Base-by-base conservation (phyloP, 2,329 filamentous ascomycete genomes). In the Xylariaceae sp. region DNA sequence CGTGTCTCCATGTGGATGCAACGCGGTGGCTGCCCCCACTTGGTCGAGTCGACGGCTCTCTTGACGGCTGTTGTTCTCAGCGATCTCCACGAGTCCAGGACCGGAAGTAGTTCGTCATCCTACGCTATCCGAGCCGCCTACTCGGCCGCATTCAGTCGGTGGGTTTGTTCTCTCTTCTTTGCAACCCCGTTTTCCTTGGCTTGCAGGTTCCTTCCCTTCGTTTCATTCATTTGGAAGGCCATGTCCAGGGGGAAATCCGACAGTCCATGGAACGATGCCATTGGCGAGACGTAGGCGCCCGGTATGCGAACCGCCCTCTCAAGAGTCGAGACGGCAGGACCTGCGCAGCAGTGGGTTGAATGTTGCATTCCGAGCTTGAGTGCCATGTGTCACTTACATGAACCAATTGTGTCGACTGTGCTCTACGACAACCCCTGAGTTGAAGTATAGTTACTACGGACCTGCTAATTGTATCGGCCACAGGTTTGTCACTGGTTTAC, bases 401-500 rank as follows among this genome's bases (percentile, higher is more conserved):
- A 29, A 29, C 34, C 51, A 13, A 34, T 29, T 37, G 37, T 36
- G 43, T 53, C 29, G 19, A 12, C 43, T 53, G 43, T 54, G 26
- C 30, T 37, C 34, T 52, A 34, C 22, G 22, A 10, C 13, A 47
- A 13, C 9, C 29, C 40, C 15, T 16, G 40, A 26, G 18, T 44
- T 37, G 16, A 36, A 49, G 41, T 40, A 15, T 34, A 10, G 10
- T 15, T 49, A 18, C 19, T 45, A 56, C 56, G 57, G 58, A 59
- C 47, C 45, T 49, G 32, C 42, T 41, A 51, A 48, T 51, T 19
- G 40, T 49, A 18, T 40, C 15, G 29, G 50, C 54, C 41, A 53
- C 59, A 87, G 85, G 58, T 94, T 94, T 68, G 86, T 92, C 19
- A 94, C 89, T 0, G 88, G 88, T 39, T 80, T 92, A 54, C 77